Evolutionary conservation across 441 rosid genomes (phyloP).

Genomic region (Melastoma candidum): DNA sequence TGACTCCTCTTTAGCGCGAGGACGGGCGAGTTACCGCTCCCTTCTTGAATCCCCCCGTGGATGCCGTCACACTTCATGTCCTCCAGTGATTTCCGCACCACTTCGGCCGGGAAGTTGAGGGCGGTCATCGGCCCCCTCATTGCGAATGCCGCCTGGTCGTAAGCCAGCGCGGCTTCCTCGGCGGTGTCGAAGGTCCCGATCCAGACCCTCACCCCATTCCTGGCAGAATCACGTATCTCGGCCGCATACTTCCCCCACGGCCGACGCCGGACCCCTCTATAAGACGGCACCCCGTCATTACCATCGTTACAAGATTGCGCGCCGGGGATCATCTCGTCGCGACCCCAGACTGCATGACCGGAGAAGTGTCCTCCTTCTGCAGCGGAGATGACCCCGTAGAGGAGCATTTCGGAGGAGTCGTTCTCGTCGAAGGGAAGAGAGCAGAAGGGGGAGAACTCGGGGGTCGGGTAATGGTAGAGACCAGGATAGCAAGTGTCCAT

Average conservation of each 20-base stretch:
- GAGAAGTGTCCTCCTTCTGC: slow-evolving; percentile 5
- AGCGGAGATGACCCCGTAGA: slow-evolving; percentile 19
- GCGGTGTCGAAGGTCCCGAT: slow-evolving; percentile 38
- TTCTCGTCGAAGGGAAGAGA: slow-evolving; percentile 34
- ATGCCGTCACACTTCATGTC: slow-evolving; percentile 19
- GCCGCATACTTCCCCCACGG: slow-evolving; percentile 50
- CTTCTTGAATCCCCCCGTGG: background rate
- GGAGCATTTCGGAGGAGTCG: slow-evolving; percentile 40
- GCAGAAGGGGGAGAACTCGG: slow-evolving; percentile 7
- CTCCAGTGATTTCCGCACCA: slow-evolving; percentile 26
- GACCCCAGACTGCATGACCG: slow-evolving; percentile 1
- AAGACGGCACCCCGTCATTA: slow-evolving; percentile 9
- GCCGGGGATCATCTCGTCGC: slow-evolving; percentile 22
- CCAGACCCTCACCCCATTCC: slow-evolving; percentile 40
- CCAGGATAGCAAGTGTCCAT: too few relatives aligned
- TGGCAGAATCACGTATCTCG: slow-evolving; percentile 38
- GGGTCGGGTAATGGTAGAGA: too few relatives aligned
- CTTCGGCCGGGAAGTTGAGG: slow-evolving; percentile 31
- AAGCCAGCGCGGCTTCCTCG: slow-evolving; percentile 40
- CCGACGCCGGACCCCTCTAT: slow-evolving; percentile 34
- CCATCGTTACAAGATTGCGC: background rate
- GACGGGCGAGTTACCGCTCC: slow-evolving; percentile 26
- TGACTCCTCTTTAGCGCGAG: slow-evolving; percentile 32
- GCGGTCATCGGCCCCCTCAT: slow-evolving; percentile 30
- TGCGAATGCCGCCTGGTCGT: slow-evolving; percentile 42